Evolutionary conservation across 176 grass and related monocot genomes (phyloP), one percentile per base, ranked within the genome.

Genomic region (Oryza nivara): DNA sequence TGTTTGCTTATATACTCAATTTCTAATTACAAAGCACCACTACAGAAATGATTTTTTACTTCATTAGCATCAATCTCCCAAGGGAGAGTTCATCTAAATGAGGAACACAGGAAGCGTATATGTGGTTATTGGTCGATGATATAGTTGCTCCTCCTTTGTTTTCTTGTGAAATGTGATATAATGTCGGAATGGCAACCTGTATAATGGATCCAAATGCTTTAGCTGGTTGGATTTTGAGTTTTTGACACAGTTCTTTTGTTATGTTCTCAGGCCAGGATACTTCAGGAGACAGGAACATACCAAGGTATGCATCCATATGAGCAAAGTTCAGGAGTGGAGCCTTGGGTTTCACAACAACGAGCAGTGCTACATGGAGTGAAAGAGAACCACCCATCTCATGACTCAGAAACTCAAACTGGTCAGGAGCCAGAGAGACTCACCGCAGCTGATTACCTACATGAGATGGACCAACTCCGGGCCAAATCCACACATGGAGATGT

Each of bases 361-460:
- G 14, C 82, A 28, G 36, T 52, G 14, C 64, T 67, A 51, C 71
- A 86, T 43, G 80, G 44, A 9, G 12, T 47, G 52, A 73, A 79
- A 20, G 75, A 74, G 67, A 76, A 86, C 47, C 74, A 22, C 6
- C 19, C 67, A 60, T 63, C 73, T 72, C 70, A 56, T 83, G 90
- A 82, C 83, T 35, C 65, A 60, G 89, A 85, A 7, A 45, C 65
- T 67, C 81, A 78, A 67, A 48, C 4, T 68, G 70, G 23, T 47
- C 82, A 88, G 70, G 91, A 89, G 60, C 20, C 83, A 17, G 72
- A 81, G 56, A 60, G 60, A 41, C 85, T 89, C 72, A 91, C 76
- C 30, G 93, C 92, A 87, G 83, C 89, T 65, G 91, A 93, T 70
- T 98, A 98, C 83, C 75, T 98, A 43, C 76, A 68, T 79, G 96